Evolutionary conservation across 306 rosid species (phyloP).

Genomic region (Begonia fuchsioides): DNA sequence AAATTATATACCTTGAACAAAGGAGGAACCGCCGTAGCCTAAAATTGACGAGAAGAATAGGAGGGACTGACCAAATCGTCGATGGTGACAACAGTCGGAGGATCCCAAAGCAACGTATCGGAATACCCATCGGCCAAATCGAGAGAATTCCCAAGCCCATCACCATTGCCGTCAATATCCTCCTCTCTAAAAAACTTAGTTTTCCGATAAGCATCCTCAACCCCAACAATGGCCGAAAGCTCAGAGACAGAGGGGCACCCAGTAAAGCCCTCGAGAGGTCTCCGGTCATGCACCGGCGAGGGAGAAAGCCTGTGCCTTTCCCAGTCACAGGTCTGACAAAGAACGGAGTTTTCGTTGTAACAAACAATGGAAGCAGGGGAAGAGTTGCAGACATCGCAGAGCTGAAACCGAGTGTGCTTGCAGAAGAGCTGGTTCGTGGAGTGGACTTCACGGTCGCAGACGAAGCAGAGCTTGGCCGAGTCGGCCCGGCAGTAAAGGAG

Average conservation of each 20-base stretch:
- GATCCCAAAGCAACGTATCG: conserved; percentile 51
- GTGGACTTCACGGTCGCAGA: conserved; percentile 76
- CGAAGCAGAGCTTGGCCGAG: conserved; percentile 73
- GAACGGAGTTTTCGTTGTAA: conserved; percentile 51
- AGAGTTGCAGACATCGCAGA: conserved; percentile 51
- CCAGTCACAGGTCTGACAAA: conserved; percentile 92
- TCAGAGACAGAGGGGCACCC: conserved; percentile 58
- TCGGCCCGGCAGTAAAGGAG: conserved; percentile 78
- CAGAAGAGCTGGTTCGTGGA: conserved; percentile 69
- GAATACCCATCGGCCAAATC: conserved; percentile 21
- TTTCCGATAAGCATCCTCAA: conserved; percentile 41
- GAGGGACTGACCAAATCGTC: conserved; percentile 57
- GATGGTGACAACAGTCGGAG: conserved; percentile 48
- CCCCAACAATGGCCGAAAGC: conserved; percentile 35
- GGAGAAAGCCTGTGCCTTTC: conserved; percentile 34
- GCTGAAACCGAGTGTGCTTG: conserved; percentile 59
- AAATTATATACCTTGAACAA: conserved; percentile 43
- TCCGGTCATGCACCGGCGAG: conserved; percentile 35
- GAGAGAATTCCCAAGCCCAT: conserved; percentile 12
- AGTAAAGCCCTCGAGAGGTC: conserved; percentile 65
- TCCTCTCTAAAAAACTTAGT: conserved; percentile 20
- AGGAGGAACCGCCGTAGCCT: conserved; percentile 77
- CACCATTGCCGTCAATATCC: conserved; percentile 2
- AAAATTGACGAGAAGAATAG: conserved; percentile 31
- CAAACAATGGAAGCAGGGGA: conserved; percentile 78